These are phyloP conservation scores for Cryphonectria radicalis DNA, from an alignment of 2,329 filamentous ascomycete genomes.

Conservation along the genomic window DNA sequence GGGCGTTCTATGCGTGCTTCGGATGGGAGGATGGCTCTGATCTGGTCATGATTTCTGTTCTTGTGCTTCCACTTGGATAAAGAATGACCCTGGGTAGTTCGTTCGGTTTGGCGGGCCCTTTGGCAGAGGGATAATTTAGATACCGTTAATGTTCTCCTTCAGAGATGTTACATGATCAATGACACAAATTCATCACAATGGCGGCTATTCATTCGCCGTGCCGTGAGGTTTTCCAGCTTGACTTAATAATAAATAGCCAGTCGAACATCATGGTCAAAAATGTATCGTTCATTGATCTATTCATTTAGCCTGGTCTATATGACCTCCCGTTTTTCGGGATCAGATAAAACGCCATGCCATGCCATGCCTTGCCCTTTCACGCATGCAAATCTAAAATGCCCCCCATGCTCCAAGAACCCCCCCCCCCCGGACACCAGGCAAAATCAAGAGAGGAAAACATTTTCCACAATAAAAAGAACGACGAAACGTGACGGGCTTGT, in stretches of 20 bases:
- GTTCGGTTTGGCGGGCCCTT: neutral
- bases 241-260: neutral
- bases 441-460: neutral
- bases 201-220: neutral
- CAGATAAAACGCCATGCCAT: constrained; percentile 21
- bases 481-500: neutral
- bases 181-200: neutral
- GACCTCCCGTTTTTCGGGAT: constrained; percentile 18
- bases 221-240: too few relatives aligned
- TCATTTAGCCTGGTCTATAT: constrained; percentile 18
- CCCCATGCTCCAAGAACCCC: constrained; percentile 13
- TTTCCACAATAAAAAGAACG: neutral
- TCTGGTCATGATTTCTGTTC: neutral
- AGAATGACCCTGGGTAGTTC: neutral
- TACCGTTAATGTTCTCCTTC: neutral
- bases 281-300: constrained; percentile 8
- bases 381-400: constrained; percentile 20
- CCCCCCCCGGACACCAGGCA: constrained; percentile 26
- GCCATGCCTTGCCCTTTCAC: constrained; percentile 19
- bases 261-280: too few relatives aligned
- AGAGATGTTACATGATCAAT: constrained; percentile 12
- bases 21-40: neutral
- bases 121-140: neutral
- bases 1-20: neutral
- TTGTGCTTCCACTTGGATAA: neutral